Evolutionary conservation across 305 asterid species (phyloP), one percentile per base, ranked within the genome.

Genomic region (Fraxinus latifolia): DNA sequence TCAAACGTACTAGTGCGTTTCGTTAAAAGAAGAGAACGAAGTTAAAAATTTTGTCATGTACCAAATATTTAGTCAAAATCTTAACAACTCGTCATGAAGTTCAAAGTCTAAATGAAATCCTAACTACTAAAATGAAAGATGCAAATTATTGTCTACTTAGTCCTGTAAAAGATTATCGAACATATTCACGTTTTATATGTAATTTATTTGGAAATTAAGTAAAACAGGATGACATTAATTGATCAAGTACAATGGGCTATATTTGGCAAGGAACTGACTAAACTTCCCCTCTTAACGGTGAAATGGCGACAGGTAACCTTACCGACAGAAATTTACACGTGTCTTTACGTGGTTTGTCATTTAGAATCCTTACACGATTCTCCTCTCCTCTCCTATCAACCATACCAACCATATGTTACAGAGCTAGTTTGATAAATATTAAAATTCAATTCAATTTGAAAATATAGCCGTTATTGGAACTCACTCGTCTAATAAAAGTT

Each of bases 281-380:
- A 23, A 80, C 31, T 75, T 82, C 84, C 77, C 14, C 2, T 7
- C 7, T 36, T 27, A 55, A n/a, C 32, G 8, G 55, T 33, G 78
- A 21, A 32, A 47, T 44, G 62, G 77, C 17, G 37, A 39, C 60
- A 14, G 71, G 31, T 19, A 58, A 25, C 42, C 42, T 34, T 34
- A 32, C 47, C 33, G 23, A 80, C 77, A 77, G 32, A 36, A 80
- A 37, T 33, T 23, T 19, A 79, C 62, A 60, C 70, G 5, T 83
- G 85, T 81, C 85, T 12, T 76, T 75, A 73, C 80, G 21, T 71
- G 60, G 80, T 84, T 79, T 77, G 82, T 79, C 80, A 47, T 55
- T 33, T 79, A 75, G 33, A 70, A 42, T 47, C 34, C 73, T 65
- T 34, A 53, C 7, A 7, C 60, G 58, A 72, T 82, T 67, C 84